Percentiles rank a stretch among this genome's conserved stretches.
These are phyloP conservation scores for Acer negundo DNA, from an alignment of 345 rosid species.

Conservation along the genomic window DNA sequence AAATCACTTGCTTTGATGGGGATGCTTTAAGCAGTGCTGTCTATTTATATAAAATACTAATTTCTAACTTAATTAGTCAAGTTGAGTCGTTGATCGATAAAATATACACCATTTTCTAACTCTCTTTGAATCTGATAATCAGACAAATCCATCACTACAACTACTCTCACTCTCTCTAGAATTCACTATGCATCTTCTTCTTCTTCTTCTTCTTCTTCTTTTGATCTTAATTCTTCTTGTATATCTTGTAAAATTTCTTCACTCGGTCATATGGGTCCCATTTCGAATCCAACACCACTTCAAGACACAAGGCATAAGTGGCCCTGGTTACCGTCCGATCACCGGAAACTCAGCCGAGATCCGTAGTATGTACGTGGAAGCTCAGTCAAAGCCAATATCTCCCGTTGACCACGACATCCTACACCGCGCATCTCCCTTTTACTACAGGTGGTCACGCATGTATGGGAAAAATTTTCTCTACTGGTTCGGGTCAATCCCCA, in stretches of 20 bases:
- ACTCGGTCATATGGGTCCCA: slow-evolving; percentile 55
- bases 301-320: slow-evolving; percentile 43
- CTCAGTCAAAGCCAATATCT: slow-evolving; percentile 43
- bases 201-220: slow-evolving; percentile 2
- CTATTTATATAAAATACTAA: no score
- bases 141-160: background rate
- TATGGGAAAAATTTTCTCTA: slow-evolving; percentile 65
- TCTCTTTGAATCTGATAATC: background rate
- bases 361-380: slow-evolving; percentile 38
- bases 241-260: slow-evolving; percentile 34
- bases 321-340: slow-evolving; percentile 61
- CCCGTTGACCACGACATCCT: slow-evolving; percentile 41
- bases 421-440: slow-evolving; percentile 57
- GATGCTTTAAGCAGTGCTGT: no score
- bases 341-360: slow-evolving; percentile 67
- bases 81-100: background rate
- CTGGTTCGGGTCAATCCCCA: slow-evolving; percentile 80
- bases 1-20: no score
- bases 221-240: slow-evolving; percentile 24
- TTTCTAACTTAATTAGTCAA: no score
- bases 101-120: background rate
- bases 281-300: slow-evolving; percentile 61
- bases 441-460: slow-evolving; percentile 52
- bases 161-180: background rate
- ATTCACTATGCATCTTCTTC: slow-evolving; percentile 8